phyloP scores from a whole-genome alignment of 176 grass and related monocot species.

The Alopecurus myosuroides region DNA sequence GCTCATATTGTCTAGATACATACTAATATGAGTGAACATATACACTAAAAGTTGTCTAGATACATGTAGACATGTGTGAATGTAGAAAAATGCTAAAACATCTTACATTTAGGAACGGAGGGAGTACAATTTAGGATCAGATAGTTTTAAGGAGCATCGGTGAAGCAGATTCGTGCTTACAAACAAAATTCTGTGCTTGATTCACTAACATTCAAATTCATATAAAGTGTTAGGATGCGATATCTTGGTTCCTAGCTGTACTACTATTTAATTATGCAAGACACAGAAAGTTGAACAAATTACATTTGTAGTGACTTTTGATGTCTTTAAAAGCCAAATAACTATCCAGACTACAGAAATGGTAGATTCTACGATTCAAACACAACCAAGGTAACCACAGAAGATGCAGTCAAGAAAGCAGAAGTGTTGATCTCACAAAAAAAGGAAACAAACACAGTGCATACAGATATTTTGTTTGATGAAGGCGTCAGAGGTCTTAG shows the following conservation, averaged over 20 bases:
- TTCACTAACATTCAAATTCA: background rate
- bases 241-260: background rate
- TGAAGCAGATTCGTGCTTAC: background rate
- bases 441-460: constrained; percentile 14
- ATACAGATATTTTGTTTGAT: constrained; percentile 59
- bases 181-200: background rate
- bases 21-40: too few relatives aligned
- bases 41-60: too few relatives aligned
- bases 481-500: constrained; percentile 69
- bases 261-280: background rate
- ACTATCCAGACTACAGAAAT: background rate
- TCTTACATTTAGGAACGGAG: too few relatives aligned
- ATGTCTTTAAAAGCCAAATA: background rate
- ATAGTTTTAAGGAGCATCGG: background rate
- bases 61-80: too few relatives aligned
- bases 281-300: background rate
- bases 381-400: background rate
- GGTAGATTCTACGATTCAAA: background rate
- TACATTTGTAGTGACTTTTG: background rate
- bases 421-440: background rate
- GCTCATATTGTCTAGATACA: too few relatives aligned
- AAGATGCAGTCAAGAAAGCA: constrained; percentile 9
- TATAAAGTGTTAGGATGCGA: background rate
- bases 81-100: too few relatives aligned
- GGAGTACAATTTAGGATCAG: background rate